Base-by-base conservation (phyloP, 345 rosid species). In the Gossypium anomalum region DNA sequence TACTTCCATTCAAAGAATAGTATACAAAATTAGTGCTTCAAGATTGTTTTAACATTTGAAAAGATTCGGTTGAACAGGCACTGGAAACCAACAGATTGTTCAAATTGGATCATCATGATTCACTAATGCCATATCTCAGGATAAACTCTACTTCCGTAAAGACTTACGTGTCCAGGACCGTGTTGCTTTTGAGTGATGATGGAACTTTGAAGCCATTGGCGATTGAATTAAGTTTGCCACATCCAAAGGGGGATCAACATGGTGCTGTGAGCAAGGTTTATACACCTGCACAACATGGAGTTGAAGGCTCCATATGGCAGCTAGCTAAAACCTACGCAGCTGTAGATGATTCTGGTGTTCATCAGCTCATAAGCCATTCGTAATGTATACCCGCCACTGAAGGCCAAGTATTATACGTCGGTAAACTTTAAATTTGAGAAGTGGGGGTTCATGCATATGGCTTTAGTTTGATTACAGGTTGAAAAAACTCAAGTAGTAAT, bases 331-430 rank as follows among this genome's bases (percentile, higher is more conserved):
- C 98, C 75, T 94, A 87, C 72, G 98, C 85, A 0, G 89, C 85
- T 6, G 96, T 87, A 48, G 86, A 87, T 72, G 98, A 92, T 80
- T 91, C 98, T 1, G 98, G 98, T 67, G 67, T 77, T 67, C 98
- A 94, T 73, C 97, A 94, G 72, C 93, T 94, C 20, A 83, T 94
- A 72, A 92, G 95, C 81, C 98, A 94, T 74, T 94, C 97, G 97
- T 59, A 59, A 23, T 10, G 4, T 6, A 59, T 23, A 25, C 25
- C 9, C 4, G 22, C 29, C 38, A 22, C 14, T 12, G 16, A 47
- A 47, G 51, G 16, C 51, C 49, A 45, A 45, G 10, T 8, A 11
- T 22, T 23, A 58, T 58, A 58, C 34, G 8, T 59, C 13, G 29
- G 38, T 20, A 23, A 12, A 23, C 17, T 6, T 59, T 23, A 2